A percentile compares a stretch with the other conserved stretches of the same genome.
phyloP scores from a whole-genome alignment of 1,284 basidiomycete genomes.

The Irpex sp. region DNA sequence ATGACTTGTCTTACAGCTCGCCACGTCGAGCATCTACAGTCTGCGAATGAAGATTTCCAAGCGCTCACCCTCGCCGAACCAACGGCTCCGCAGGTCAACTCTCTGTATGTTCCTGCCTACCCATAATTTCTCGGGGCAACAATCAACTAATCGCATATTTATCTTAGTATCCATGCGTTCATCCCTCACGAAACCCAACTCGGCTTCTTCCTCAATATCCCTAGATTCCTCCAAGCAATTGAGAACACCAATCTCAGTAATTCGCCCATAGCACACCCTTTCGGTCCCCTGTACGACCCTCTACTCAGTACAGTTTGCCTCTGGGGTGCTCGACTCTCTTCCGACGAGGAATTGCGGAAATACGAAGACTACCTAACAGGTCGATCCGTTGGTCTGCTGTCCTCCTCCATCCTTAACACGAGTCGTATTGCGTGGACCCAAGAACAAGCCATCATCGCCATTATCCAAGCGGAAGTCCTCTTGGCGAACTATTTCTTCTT shows the following conservation, averaged over 20 bases:
- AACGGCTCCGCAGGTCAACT: neutral
- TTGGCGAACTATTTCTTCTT: conserved; percentile 40
- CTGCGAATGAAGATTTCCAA: neutral
- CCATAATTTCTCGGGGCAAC: neutral
- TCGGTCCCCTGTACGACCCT: conserved; percentile 34
- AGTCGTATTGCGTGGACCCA: neutral
- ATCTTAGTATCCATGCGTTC: conserved; percentile 19
- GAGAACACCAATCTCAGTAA: neutral
- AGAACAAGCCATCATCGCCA: conserved; percentile 40
- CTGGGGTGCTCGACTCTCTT: conserved; percentile 40
- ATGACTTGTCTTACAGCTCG: neutral
- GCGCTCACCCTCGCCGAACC: neutral
- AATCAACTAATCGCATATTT: neutral
- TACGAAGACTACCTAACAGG: conserved; percentile 35
- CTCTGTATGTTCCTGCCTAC: conserved; percentile 1
- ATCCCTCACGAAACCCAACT: conserved; percentile 18
- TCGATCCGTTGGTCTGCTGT: conserved; percentile 37
- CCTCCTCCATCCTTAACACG: conserved; percentile 30
- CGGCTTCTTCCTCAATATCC: conserved; percentile 38
- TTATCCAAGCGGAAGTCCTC: conserved; percentile 49
- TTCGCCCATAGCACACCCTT: neutral
- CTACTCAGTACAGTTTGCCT: conserved; percentile 45
- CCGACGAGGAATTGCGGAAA: conserved; percentile 16
- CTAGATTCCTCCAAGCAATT: conserved; percentile 26
- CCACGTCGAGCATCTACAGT: neutral